These are phyloP conservation scores for Naematelia encephala DNA, from an alignment of 768 basidiomycete species.

Conservation along the genomic window DNA sequence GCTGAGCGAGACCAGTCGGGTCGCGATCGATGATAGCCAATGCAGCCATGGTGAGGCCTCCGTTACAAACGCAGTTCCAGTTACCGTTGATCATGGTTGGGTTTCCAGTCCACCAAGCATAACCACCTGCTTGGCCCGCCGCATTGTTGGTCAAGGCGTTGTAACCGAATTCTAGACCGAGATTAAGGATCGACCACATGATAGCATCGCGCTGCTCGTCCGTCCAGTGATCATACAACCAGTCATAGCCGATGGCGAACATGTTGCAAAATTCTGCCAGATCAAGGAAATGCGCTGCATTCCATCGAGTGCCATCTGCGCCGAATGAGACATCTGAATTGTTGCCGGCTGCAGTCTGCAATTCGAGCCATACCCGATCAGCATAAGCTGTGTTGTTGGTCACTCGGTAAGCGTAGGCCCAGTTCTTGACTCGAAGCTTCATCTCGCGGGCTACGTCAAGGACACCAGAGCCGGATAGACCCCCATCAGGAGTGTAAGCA, in stretches of 20 bases:
- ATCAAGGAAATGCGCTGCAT: conserved; percentile 81
- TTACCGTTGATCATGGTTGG: conserved; percentile 63
- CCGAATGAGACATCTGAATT: conserved; percentile 63
- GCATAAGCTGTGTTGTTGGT: conserved; percentile 89
- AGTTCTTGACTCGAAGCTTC: conserved; percentile 88
- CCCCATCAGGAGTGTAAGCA: conserved; percentile 76
- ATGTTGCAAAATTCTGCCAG: conserved; percentile 80
- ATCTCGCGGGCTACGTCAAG: conserved; percentile 84
- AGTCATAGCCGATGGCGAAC: conserved; percentile 92
- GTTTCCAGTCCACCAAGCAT: conserved; percentile 70
- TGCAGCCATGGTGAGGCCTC: conserved; percentile 80
- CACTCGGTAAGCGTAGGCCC: conserved; percentile 83
- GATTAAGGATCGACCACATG: conserved; percentile 66
- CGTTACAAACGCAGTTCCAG: conserved; percentile 95
- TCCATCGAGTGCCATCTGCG: conserved; percentile 67
- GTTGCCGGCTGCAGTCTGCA: conserved; percentile 75
- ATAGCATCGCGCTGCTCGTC: conserved; percentile 68
- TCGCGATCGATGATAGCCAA: conserved; percentile 73
- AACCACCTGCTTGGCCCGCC: conserved; percentile 32
- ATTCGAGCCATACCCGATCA: conserved; percentile 76
- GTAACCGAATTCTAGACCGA: conserved; percentile 70
- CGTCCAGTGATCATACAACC: conserved; percentile 84
- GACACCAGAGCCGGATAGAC: conserved; percentile 67
- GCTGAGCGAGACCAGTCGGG: conserved; percentile 71
- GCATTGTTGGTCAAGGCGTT: conserved; percentile 55